Base-by-base conservation (phyloP, 2,329 filamentous ascomycete species). In the Neopestalotiopsis sp. region DNA sequence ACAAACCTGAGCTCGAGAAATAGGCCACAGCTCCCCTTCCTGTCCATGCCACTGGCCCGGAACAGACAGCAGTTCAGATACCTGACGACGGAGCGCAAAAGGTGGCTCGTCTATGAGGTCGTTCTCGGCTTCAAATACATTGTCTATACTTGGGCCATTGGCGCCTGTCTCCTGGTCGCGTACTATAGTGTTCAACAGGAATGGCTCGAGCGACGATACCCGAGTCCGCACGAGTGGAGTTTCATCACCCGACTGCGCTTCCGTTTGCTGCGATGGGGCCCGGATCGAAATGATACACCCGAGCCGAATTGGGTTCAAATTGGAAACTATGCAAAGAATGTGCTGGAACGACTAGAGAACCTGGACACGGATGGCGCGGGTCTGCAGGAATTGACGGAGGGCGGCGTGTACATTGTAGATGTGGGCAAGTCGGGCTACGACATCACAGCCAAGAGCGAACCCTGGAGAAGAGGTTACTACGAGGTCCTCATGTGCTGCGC, bases 391-490 rank as follows among this genome's bases (percentile, higher is more conserved):
- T 85, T 90, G 69, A 83, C 84, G 6, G 85, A 86, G 49, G 87
- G 86, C 2, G 87, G 84, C 0, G 80, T 87, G 3, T 76, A 84
- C 56, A 83, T 90, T n/a, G 85, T 86, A 3, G 88, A 86, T 0
- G 74, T 89, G 34, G 88, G 87, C 0, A 84, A 81, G 68, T 83
- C 76, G 0, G 78, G 90, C 0, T 89, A 89, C 72, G 93, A 97
- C 77, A 84, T 96, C 68, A 88, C 88, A 1, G 86, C 81, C 6
- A 97, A 94, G 83, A 91, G 90, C 71, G 94, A 97, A 79, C 86
- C 91, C 64, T 98, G 95, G 95, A 86, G 92, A 74, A 86, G 93
- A 67, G 94, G 94, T 1, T 98, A 98, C 80, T 94, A 92, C 76
- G 90, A 97, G 75, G 87, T 91, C 3, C 82, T 98, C 61, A 93